A percentile compares a stretch with the other conserved stretches of the same genome.
Conservation (phyloP, 2,329 filamentous ascomycete genomes). For the Apiospora rasikravindrae region DNA sequence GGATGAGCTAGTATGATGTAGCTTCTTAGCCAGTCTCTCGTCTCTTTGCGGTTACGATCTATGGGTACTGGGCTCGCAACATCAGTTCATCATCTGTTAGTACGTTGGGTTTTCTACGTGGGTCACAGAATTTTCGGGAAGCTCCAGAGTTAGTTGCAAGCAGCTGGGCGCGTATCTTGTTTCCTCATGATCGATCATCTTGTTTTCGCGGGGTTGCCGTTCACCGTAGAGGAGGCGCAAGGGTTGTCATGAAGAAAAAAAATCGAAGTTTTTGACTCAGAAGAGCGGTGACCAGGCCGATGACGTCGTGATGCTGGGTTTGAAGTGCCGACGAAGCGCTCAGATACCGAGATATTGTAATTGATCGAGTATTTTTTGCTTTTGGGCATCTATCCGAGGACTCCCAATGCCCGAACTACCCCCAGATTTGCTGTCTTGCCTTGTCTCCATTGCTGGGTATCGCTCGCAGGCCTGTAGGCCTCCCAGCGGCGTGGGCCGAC, state of each 20-base stretch:
- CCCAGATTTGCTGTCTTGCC: neutral
- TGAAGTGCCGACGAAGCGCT: slow-evolving; percentile 9
- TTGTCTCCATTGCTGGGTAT: slow-evolving; percentile 15
- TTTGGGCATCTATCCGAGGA: neutral
- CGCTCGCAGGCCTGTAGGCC: slow-evolving; percentile 10
- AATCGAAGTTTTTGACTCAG: neutral
- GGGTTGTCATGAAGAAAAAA: neutral
- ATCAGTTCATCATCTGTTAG: neutral
- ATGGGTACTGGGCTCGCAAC: neutral
- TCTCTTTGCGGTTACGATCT: neutral
- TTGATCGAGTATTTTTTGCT: neutral
- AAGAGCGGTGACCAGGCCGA: slow-evolving; percentile 12
- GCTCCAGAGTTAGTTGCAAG: neutral
- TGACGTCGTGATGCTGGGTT: slow-evolving; percentile 8
- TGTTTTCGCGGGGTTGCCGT: slow-evolving; percentile 9
- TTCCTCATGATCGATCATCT: neutral
- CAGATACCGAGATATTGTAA: neutral
- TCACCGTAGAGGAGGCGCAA: neutral
- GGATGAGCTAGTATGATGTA: neutral
- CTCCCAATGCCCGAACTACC: neutral
- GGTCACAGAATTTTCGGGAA: slow-evolving; percentile 2
- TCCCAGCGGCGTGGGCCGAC: slow-evolving; percentile 3
- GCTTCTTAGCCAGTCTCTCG: neutral
- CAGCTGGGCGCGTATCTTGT: slow-evolving; percentile 8
- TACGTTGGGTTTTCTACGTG: neutral